Evolutionary conservation across 1,284 basidiomycete genomes (phyloP).

Genomic region (Puccinia triticina): DNA sequence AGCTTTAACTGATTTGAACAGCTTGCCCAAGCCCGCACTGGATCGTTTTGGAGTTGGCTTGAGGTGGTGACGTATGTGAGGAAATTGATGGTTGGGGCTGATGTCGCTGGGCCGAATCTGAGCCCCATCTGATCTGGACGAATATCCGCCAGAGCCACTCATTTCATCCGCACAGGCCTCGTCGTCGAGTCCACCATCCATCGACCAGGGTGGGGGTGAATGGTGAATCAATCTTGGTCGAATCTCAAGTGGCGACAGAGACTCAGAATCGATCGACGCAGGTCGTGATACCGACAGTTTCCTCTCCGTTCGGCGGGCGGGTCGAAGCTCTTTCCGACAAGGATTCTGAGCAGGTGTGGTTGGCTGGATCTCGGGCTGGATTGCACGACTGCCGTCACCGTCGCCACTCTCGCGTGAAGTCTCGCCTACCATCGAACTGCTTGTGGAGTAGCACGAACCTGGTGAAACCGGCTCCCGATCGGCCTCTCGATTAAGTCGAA

Average conservation of each 20-base stretch:
- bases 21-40: conserved; percentile 11
- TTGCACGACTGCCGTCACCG: neutral
- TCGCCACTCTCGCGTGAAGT: neutral
- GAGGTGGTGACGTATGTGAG: neutral
- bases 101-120: neutral
- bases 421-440: neutral
- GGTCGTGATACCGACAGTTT: neutral
- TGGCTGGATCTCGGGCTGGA: neutral
- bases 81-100: conserved; percentile 17
- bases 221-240: conserved; percentile 9
- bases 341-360: neutral
- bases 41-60: conserved; percentile 8
- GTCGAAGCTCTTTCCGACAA: neutral
- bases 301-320: neutral
- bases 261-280: neutral
- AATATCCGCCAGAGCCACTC: conserved; percentile 1
- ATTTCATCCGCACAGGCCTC: conserved; percentile 8
- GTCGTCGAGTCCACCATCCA: neutral
- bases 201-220: conserved; percentile 11
- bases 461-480: neutral
- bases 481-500: neutral
- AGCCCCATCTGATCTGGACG: neutral
- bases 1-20: conserved; percentile 20
- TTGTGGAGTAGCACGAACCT: neutral
- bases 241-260: neutral